Base-by-base conservation (phyloP, 2,329 filamentous ascomycete species). In the Neopestalotiopsis clavispora region DNA sequence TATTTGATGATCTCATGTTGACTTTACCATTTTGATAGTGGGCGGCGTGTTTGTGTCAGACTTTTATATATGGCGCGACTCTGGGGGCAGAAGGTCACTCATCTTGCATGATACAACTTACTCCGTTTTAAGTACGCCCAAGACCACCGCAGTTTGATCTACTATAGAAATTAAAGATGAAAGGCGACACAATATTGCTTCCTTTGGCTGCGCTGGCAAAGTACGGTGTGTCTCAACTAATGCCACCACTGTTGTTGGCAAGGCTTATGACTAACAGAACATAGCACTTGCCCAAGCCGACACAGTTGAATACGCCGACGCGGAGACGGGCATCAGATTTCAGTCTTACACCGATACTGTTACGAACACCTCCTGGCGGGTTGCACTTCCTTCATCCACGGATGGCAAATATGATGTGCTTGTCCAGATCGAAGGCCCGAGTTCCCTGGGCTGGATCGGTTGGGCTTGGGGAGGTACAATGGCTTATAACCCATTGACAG, bases 251-350 rank as follows among this genome's bases (percentile, higher is more conserved):
- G 17, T 52, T 52, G n/a, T 52, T 52, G n/a, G 17, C 17, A 52
- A 20, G 17, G 45, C 5, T 17, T 13, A 20, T 34, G 7, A 23
- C n/a, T 66, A 23, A 67, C 65, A 23, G 5, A 23, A 3, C 40
- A 32, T 34, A 66, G 64, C 17, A 38, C 30, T 45, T 28, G 70
- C 73, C n/a, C 79, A 80, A 69, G 67, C 77, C 38, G 80, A 83
- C 68, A 78, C 80, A 56, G 69, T 69, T 20, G 67, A 75, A 42
- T 80, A 78, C 61, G 71, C 75, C 58, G 81, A 83, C 65, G 70
- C 73, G 17, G 78, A 79, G 6, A 83, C 82, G 14, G 81, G 81
- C 62, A 80, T 86, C 67, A 83, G 79, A 23, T 85, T 83, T 68
- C 79, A 83, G 32, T 78, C 80, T 4, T 81, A 80, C 75, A 82